Evolutionary conservation across 495 filamentous ascomycete genomes (phyloP).

Genomic region (Neurospora sp.): DNA sequence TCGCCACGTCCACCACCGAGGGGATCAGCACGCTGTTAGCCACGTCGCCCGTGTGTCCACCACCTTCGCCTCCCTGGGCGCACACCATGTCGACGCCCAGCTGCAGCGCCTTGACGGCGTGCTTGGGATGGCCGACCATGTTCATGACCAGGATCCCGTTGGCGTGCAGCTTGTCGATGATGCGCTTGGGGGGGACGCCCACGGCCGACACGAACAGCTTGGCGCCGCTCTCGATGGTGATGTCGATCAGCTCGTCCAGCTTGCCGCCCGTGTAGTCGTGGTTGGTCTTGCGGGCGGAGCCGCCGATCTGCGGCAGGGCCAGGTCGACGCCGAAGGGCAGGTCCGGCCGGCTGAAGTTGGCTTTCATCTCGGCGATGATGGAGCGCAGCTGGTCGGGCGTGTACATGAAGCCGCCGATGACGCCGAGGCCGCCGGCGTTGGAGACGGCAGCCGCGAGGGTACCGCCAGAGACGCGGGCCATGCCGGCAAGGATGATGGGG

Average conservation of each 20-base stretch:
- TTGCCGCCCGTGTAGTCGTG: conserved; percentile 84
- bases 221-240: conserved; percentile 68
- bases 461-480: conserved; percentile 73
- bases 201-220: conserved; percentile 75
- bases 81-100: conserved; percentile 78
- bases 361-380: conserved; percentile 77
- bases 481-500: conserved; percentile 79
- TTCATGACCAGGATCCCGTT: conserved; percentile 81
- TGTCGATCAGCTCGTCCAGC: conserved; percentile 71
- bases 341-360: conserved; percentile 46
- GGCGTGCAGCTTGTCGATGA: conserved; percentile 62
- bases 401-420: conserved; percentile 79
- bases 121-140: conserved; percentile 88
- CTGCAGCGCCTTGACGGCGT: conserved; percentile 73
- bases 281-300: conserved; percentile 71
- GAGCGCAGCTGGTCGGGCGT: conserved; percentile 65
- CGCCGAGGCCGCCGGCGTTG: conserved; percentile 80
- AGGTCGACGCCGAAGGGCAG: conserved; percentile 85
- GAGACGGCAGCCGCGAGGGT: conserved; percentile 73
- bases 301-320: conserved; percentile 75
- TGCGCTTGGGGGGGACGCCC: conserved; percentile 60
- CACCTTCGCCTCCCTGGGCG: conserved; percentile 71
- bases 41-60: conserved; percentile 72
- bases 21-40: conserved; percentile 63
- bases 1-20: conserved; percentile 64